A percentile compares a stretch with the other conserved stretches of the same genome.
Conservation (phyloP, 768 basidiomycete genomes). For the Cubamyces sp. region DNA sequence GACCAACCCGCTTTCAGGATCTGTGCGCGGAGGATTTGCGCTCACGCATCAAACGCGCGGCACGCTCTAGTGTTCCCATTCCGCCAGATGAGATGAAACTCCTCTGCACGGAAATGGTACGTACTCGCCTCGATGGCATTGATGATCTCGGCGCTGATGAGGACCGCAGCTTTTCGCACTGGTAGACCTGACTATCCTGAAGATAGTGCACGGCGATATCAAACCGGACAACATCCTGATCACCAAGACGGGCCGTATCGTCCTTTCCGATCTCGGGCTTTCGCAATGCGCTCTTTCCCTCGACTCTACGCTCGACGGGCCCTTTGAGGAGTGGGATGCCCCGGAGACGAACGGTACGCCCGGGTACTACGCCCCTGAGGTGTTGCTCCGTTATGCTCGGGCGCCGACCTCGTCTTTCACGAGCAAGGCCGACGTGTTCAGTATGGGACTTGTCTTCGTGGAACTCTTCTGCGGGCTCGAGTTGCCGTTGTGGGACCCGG, state of each 20-base stretch:
- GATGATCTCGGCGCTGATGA: background rate
- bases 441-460: slow-evolving; percentile 49
- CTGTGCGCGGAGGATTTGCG: slow-evolving; percentile 19
- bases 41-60: slow-evolving; percentile 6
- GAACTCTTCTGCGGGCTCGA: slow-evolving; percentile 38
- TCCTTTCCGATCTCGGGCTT: slow-evolving; percentile 28
- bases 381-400: slow-evolving; percentile 41
- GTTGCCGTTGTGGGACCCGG: slow-evolving; percentile 16
- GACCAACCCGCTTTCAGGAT: slow-evolving; percentile 1
- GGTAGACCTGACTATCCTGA: background rate
- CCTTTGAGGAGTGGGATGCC: background rate
- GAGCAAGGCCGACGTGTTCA: slow-evolving; percentile 48
- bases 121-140: background rate
- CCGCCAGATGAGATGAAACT: slow-evolving; percentile 14
- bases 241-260: slow-evolving; percentile 17
- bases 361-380: slow-evolving; percentile 50
- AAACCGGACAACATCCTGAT: slow-evolving; percentile 29
- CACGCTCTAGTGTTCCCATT: background rate
- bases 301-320: slow-evolving; percentile 2
- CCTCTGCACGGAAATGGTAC: slow-evolving; percentile 27
- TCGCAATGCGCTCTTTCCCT: slow-evolving; percentile 3
- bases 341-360: slow-evolving; percentile 40
- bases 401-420: slow-evolving; percentile 34
- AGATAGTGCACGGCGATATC: slow-evolving; percentile 27
- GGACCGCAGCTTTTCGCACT: slow-evolving; percentile 18